phyloP scores from a whole-genome alignment of 306 rosid species.

The Canavalia ensiformis region DNA sequence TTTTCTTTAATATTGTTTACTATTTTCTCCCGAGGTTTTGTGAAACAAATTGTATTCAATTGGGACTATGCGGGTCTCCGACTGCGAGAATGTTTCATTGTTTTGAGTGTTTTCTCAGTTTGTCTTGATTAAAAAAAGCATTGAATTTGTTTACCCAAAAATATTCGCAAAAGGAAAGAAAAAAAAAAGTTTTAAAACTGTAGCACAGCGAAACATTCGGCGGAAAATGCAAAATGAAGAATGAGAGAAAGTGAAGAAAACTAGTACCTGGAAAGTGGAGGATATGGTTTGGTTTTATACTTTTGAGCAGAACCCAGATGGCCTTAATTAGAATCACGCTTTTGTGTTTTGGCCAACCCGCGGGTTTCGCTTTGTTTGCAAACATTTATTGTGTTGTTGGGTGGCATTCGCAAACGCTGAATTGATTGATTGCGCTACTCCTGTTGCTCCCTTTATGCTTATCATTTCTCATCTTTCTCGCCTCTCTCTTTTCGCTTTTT shows the following conservation, averaged over 20 bases:
- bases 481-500: neutral
- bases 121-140: neutral
- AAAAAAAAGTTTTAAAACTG: neutral
- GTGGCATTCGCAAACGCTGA: constrained; percentile 19
- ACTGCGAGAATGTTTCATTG: no score
- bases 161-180: neutral
- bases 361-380: neutral
- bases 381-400: constrained; percentile 30
- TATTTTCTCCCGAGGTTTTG: neutral
- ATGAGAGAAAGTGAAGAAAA: neutral
- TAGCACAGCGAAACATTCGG: constrained; percentile 43
- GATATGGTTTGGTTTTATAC: neutral
- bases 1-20: no score
- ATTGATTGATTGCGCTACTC: constrained; percentile 12
- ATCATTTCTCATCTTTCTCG: neutral
- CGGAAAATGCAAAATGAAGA: constrained; percentile 21
- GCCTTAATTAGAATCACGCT: constrained; percentile 12
- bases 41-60: neutral
- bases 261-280: no score
- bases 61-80: neutral
- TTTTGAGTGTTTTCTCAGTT: neutral
- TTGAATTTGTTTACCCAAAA: neutral
- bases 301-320: constrained; percentile 8
- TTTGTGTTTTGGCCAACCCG: neutral
- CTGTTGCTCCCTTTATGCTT: neutral